Conservation (phyloP, 305 asterid genomes). For the Fraxinus dipetala region DNA sequence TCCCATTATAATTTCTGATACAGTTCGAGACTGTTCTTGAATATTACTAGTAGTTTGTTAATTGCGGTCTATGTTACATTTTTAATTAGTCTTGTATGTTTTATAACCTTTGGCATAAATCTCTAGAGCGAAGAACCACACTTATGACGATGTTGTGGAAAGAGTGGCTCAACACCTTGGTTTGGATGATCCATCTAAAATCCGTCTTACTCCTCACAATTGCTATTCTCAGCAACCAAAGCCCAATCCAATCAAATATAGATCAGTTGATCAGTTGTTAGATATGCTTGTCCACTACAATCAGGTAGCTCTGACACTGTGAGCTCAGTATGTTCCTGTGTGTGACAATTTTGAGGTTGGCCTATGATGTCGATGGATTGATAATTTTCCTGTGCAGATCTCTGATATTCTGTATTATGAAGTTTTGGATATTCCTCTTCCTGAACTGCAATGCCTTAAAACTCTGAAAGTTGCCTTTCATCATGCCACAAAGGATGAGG, state of each 20-base stretch:
- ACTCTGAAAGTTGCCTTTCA: conserved; percentile 71
- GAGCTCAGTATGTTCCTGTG: background rate
- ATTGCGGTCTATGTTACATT: conserved; percentile 4
- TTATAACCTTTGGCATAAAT: conserved; percentile 5
- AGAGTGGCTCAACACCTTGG: conserved; percentile 34
- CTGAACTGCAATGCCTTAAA: conserved; percentile 75
- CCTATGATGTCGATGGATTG: conserved; percentile 15
- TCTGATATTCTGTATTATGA: conserved; percentile 70
- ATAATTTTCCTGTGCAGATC: conserved; percentile 36
- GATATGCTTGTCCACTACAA: conserved; percentile 50
- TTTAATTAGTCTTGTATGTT: background rate
- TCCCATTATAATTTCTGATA: background rate
- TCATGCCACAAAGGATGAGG: conserved; percentile 73
- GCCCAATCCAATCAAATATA: conserved; percentile 49
- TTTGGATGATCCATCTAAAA: conserved; percentile 45
- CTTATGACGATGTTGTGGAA: conserved; percentile 45
- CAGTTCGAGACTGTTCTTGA: background rate
- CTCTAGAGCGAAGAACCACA: conserved; percentile 39
- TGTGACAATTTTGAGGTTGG: conserved; percentile 3
- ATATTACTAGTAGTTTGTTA: background rate
- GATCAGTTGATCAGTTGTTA: conserved; percentile 36
- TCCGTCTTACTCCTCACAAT: conserved; percentile 51
- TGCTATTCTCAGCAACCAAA: conserved; percentile 73
- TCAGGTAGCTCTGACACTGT: conserved; percentile 30
- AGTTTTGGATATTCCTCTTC: conserved; percentile 81